These are phyloP conservation scores for Delphinella strobiligena DNA, from an alignment of 2,329 filamentous ascomycete genomes.

Conservation along the genomic window DNA sequence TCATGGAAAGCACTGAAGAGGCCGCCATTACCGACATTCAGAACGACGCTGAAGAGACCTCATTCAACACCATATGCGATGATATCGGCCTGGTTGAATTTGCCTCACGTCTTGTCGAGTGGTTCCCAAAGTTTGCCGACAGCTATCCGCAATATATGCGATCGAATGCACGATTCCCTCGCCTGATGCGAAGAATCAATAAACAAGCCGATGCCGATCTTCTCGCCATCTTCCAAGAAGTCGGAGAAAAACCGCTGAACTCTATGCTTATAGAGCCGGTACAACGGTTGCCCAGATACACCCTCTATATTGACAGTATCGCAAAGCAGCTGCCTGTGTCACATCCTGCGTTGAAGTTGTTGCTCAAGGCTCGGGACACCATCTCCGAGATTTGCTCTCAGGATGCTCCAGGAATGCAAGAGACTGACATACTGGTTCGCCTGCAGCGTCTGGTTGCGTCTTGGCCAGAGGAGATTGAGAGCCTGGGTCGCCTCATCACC, in stretches of 20 bases:
- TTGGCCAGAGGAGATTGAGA: slow-evolving; percentile 55
- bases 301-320: slow-evolving; percentile 92
- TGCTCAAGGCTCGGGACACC: slow-evolving; percentile 83
- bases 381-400: slow-evolving; percentile 95
- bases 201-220: slow-evolving; percentile 70
- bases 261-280: slow-evolving; percentile 94
- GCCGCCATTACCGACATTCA: slow-evolving; percentile 69
- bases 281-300: slow-evolving; percentile 86
- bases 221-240: slow-evolving; percentile 64
- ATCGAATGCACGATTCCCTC: slow-evolving; percentile 76
- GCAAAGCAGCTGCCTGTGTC: slow-evolving; percentile 71
- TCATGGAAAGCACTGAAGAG: slow-evolving; percentile 75
- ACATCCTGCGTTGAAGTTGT: slow-evolving; percentile 69
- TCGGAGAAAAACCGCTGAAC: slow-evolving; percentile 79
- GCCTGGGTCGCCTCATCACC: slow-evolving; percentile 61
- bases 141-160: slow-evolving; percentile 91
- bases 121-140: slow-evolving; percentile 85
- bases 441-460: slow-evolving; percentile 64
- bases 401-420: slow-evolving; percentile 58
- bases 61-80: slow-evolving; percentile 38
- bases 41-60: slow-evolving; percentile 28
- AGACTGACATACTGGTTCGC: slow-evolving; percentile 60
- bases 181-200: slow-evolving; percentile 66
- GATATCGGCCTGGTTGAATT: slow-evolving; percentile 61
- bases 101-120: slow-evolving; percentile 71